Evolutionary conservation across 805 yeast species (phyloP), one percentile per base, ranked within the genome.

Genomic region (Diddensiella transvaalensis): DNA sequence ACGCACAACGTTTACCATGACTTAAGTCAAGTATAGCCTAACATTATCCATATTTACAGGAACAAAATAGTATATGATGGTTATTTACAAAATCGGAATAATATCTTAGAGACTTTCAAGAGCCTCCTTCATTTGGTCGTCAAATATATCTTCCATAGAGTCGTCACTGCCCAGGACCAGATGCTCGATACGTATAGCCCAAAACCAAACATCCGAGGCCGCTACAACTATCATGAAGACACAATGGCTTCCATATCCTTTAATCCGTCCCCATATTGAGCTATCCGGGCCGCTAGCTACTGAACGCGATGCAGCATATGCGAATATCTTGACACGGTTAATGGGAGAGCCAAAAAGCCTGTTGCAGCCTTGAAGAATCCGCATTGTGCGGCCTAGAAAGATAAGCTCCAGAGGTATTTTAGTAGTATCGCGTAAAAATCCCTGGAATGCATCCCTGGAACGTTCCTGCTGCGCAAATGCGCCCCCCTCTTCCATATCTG

Each of bases 291-390:
- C 33, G 4, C 21, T 26, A 3, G 42, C 32, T 24, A 49, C 40
- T 5, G 56, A 47, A 3, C 41, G 29, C 22, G 66, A 55, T 0
- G 87, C 87, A 56, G 78, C 80, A 13, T 69, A 64, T 0, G 86
- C 85, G 46, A 85, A 69, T 23, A 82, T 60, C 49, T 80, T 81
- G 55, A 85, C 66, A 49, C 93, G 71, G 61, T 85, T 85, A n/a
- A 84, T 83, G 0, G 90, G 91, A 13, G 87, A 77, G 3, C 83
- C 87, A 60, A 77, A 78, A 30, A 68, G 68, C 54, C 78, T 79
- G 61, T 86, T 85, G 53, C 83, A 64, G 21, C 80, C 81, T 61
- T 85, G 91, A 44, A 86, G 75, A 70, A 85, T 84, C 51, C 90
- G 70, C 84, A 84, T 82, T 8, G 86, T 74, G 58, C 91, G 68